Evolutionary conservation across 192 early-diverging fungal genomes (phyloP).

Genomic region (Coemansia sp.): DNA sequence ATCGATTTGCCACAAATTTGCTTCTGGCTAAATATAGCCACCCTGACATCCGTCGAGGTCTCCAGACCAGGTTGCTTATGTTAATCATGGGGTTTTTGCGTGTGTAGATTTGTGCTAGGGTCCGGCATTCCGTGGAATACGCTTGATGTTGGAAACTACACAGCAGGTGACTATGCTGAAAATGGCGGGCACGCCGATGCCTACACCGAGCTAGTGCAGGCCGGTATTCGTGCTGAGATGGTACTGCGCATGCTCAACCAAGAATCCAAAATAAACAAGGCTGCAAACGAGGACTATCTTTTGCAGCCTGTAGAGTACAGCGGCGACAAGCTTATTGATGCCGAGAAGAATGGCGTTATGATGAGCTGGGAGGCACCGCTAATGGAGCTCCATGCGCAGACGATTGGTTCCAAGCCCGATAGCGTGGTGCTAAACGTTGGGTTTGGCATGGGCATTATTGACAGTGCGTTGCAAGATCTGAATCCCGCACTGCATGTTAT

Average conservation of each 20-base stretch:
- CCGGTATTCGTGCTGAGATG: conserved; percentile 83
- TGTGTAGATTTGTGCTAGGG: conserved; percentile 49
- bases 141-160: conserved; percentile 69
- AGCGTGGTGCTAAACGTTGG: conserved; percentile 53
- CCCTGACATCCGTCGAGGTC: not conserved
- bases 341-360: conserved; percentile 90
- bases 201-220: conserved; percentile 77
- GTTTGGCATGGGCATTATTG: conserved; percentile 92
- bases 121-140: conserved; percentile 83
- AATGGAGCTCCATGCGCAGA: conserved; percentile 84
- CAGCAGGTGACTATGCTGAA: conserved; percentile 83
- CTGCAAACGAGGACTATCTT: conserved; percentile 78
- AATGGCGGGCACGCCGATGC: conserved; percentile 64
- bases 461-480: conserved; percentile 74
- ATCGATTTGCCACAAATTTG: conserved; percentile 1
- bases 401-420: conserved; percentile 60
- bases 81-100: not conserved
- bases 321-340: conserved; percentile 79
- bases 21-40: conserved; percentile 8
- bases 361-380: conserved; percentile 97
- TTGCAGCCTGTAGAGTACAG: conserved; percentile 75
- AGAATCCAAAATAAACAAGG: conserved; percentile 47
- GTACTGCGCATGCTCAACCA: conserved; percentile 61
- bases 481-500: conserved; percentile 78
- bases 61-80: conserved; percentile 1